These are phyloP conservation scores for Pythium monospermum DNA, from an alignment of 352 stramenopile genomes.

Conservation along the genomic window DNA sequence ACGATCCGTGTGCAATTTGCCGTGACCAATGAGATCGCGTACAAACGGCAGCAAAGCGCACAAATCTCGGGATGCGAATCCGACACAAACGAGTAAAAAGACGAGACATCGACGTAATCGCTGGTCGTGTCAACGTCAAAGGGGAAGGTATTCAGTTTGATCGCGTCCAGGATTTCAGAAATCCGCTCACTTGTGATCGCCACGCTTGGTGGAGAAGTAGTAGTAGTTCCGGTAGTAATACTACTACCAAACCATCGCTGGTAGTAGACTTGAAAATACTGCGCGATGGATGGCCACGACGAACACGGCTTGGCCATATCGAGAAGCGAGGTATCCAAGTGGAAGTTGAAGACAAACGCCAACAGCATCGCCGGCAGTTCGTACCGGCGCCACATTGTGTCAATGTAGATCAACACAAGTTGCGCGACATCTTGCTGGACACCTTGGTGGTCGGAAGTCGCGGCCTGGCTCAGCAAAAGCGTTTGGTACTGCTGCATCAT, in stretches of 20 bases:
- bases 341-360: slow-evolving; percentile 76
- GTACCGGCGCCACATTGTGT: slow-evolving; percentile 66
- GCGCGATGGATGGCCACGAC: slow-evolving; percentile 46
- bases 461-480: slow-evolving; percentile 21
- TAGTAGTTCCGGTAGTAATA: too few species aligned
- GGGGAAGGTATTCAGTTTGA: slow-evolving; percentile 64
- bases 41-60: slow-evolving; percentile 71
- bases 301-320: slow-evolving; percentile 44
- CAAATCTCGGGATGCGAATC: slow-evolving; percentile 78
- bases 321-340: slow-evolving; percentile 53
- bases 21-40: slow-evolving; percentile 56
- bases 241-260: slow-evolving; percentile 48
- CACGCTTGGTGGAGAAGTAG: not conserved
- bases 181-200: slow-evolving; percentile 32
- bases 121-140: slow-evolving; percentile 67
- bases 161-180: slow-evolving; percentile 49
- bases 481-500: slow-evolving; percentile 67
- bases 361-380: slow-evolving; percentile 70
- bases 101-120: slow-evolving; percentile 75
- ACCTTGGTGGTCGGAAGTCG: slow-evolving; percentile 1
- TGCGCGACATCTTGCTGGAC: slow-evolving; percentile 28
- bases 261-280: slow-evolving; percentile 71
- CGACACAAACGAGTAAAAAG: slow-evolving; percentile 82
- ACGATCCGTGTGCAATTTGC: slow-evolving; percentile 51
- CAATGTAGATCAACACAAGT: slow-evolving; percentile 41